Percentiles rank a stretch among this genome's conserved stretches.
phyloP scores from a whole-genome alignment of 1,284 basidiomycete genomes.

The Ceratobasidium sp. region DNA sequence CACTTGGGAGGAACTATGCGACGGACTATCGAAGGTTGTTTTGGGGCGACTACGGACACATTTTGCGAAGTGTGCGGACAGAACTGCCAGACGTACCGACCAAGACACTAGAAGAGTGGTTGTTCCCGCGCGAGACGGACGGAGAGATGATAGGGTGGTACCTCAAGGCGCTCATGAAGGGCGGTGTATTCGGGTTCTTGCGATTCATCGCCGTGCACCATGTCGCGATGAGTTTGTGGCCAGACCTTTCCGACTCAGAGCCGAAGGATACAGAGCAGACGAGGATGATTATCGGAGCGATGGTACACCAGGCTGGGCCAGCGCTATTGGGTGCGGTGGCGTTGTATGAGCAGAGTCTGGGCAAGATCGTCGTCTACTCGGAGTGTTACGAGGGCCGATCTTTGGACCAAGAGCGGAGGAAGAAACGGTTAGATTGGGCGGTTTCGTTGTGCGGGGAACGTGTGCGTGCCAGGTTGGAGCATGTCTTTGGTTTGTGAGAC shows the following conservation, averaged over 20 bases:
- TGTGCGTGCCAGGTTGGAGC: conserved; percentile 32
- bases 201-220: conserved; percentile 84
- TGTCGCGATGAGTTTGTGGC: conserved; percentile 81
- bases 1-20: conserved; percentile 78
- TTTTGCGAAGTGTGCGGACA: conserved; percentile 69
- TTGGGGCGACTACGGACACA: conserved; percentile 83
- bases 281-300: conserved; percentile 41
- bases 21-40: conserved; percentile 87
- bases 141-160: conserved; percentile 71
- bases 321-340: conserved; percentile 33
- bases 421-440: conserved; percentile 31
- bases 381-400: conserved; percentile 39
- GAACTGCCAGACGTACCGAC: conserved; percentile 55
- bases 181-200: conserved; percentile 70
- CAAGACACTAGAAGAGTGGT: conserved; percentile 68
- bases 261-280: conserved; percentile 33
- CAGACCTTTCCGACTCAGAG: conserved; percentile 60
- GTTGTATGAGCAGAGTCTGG: conserved; percentile 29
- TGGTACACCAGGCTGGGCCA: conserved; percentile 41
- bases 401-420: conserved; percentile 12
- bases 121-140: conserved; percentile 80
- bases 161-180: conserved; percentile 57
- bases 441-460: conserved; percentile 39
- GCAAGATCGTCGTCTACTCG: conserved; percentile 7
- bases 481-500: conserved; percentile 22